Evolutionary conservation across 169 alveolate species (phyloP).

Genomic region (Condylostoma magnum): DNA sequence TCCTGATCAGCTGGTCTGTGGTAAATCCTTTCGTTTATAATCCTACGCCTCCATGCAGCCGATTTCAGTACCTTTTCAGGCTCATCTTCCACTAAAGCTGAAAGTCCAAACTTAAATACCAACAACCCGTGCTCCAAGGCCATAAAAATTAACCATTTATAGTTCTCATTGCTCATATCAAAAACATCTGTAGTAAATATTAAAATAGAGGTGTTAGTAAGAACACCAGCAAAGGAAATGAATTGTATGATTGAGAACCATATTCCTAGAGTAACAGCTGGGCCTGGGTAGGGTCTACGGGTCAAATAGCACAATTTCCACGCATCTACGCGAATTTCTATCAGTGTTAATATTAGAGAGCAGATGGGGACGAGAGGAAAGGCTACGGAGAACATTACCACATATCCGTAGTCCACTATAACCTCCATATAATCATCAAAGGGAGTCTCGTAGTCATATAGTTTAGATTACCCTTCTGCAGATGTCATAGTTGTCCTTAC

Average conservation of each 20-base stretch:
- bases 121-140: constrained; percentile 20
- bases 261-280: constrained; percentile 8
- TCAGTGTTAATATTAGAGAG: neutral
- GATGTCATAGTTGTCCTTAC: neutral
- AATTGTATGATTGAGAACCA: neutral
- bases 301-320: constrained; percentile 5
- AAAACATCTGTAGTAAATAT: constrained; percentile 18
- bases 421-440: constrained; percentile 27
- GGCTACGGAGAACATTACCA: constrained; percentile 24
- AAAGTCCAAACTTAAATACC: constrained; percentile 6
- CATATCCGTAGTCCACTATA: constrained; percentile 14
- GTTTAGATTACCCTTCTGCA: neutral
- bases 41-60: constrained; percentile 10
- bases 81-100: neutral
- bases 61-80: constrained; percentile 7
- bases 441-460: constrained; percentile 10
- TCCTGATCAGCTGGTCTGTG: constrained; percentile 1
- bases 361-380: constrained; percentile 17
- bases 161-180: neutral
- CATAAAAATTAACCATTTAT: constrained; percentile 9
- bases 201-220: constrained; percentile 11
- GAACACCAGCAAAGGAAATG: constrained; percentile 1
- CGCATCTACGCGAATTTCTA: constrained; percentile 10
- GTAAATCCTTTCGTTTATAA: neutral
- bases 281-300: constrained; percentile 12